Conservation (phyloP, 331 rosid genomes). For the Pyracantha coccinea region DNA sequence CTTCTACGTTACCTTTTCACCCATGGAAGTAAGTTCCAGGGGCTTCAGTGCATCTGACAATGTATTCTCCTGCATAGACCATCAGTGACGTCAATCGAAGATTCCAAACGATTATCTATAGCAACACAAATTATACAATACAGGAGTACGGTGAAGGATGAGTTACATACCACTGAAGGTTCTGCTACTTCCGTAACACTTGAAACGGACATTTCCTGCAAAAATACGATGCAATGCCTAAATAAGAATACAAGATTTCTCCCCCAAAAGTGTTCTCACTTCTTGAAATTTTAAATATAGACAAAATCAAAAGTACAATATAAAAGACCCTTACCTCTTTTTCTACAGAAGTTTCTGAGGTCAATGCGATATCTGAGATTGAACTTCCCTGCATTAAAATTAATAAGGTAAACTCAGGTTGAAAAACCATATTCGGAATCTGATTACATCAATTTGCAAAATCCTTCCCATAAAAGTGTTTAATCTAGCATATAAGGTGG, state of each 20-base stretch:
- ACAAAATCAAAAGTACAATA: background rate
- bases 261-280: background rate
- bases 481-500: background rate
- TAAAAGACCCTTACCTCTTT: slow-evolving; percentile 11
- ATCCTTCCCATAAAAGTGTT: background rate
- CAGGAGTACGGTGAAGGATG: background rate
- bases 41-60: slow-evolving; percentile 10
- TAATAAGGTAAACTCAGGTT: background rate
- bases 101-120: background rate
- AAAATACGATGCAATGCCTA: background rate
- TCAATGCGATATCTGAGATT: slow-evolving; percentile 5
- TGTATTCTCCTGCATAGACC: slow-evolving; percentile 26
- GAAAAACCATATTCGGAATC: background rate
- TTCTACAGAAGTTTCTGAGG: slow-evolving; percentile 6
- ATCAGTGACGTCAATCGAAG: slow-evolving; percentile 1
- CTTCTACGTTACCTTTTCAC: slow-evolving; percentile 25
- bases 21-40: slow-evolving; percentile 10
- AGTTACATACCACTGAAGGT: slow-evolving; percentile 13
- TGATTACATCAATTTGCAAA: background rate
- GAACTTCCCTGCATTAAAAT: slow-evolving; percentile 24
- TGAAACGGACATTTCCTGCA: slow-evolving; percentile 24
- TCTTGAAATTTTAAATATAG: background rate
- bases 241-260: slow-evolving; percentile 1
- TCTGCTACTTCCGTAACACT: slow-evolving; percentile 13
- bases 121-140: background rate